phyloP scores from a whole-genome alignment of 306 rosid species.

The Fagus crenata region DNA sequence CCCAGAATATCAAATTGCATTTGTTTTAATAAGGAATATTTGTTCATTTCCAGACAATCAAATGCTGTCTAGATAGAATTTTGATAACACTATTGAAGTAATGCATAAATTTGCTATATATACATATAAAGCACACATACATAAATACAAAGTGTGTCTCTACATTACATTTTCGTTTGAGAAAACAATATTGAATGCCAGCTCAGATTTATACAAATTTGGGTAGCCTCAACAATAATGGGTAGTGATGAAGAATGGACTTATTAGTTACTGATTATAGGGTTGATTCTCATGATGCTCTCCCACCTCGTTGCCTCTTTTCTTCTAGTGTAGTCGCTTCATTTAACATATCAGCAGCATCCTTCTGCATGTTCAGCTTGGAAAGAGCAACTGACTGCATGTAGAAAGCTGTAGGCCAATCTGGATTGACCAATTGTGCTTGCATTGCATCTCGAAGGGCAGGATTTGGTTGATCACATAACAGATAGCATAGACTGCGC shows the following conservation, averaged over 20 bases:
- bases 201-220: slow-evolving; percentile 78
- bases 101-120: neutral
- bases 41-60: no score
- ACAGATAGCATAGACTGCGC: slow-evolving; percentile 88
- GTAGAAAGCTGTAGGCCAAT: slow-evolving; percentile 97
- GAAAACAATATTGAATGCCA: slow-evolving; percentile 49
- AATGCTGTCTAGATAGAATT: no score
- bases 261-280: slow-evolving; percentile 10
- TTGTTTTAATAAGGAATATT: no score
- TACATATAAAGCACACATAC: neutral
- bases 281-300: slow-evolving; percentile 46
- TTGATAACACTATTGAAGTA: no score
- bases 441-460: slow-evolving; percentile 99
- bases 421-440: slow-evolving; percentile 89
- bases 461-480: slow-evolving; percentile 87
- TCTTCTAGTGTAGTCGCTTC: slow-evolving; percentile 92
- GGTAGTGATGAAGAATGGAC: slow-evolving; percentile 17
- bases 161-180: slow-evolving; percentile 40
- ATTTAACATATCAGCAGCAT: slow-evolving; percentile 90
- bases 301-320: slow-evolving; percentile 79
- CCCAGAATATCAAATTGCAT: no score
- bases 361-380: slow-evolving; percentile 93
- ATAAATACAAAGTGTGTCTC: slow-evolving; percentile 38
- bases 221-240: slow-evolving; percentile 53
- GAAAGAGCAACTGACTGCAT: slow-evolving; percentile 98